phyloP scores from a whole-genome alignment of 1,284 basidiomycete genomes.

The Trichosporon ovoides region DNA sequence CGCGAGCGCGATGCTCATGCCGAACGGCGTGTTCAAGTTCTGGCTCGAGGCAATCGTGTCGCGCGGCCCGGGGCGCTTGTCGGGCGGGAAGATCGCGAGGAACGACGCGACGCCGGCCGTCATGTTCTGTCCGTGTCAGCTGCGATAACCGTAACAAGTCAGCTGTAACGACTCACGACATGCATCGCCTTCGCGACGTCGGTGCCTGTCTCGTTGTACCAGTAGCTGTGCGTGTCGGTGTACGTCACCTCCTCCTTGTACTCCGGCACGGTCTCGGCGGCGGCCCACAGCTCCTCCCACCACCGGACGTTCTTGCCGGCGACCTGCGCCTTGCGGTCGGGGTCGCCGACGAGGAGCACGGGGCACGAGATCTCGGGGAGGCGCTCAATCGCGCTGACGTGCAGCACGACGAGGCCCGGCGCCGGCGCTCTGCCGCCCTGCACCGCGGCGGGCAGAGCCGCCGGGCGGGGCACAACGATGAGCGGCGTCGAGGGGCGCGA shows the following conservation, averaged over 20 bases:
- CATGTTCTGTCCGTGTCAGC: conserved; percentile 32
- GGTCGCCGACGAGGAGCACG: conserved; percentile 37
- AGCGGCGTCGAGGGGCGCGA: conserved; percentile 28
- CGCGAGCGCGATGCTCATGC: conserved; percentile 43
- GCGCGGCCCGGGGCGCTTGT: conserved; percentile 41
- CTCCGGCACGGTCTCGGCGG: conserved; percentile 20
- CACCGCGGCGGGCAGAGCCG: conserved; percentile 24
- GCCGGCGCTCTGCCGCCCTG: conserved; percentile 15
- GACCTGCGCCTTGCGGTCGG: conserved; percentile 12
- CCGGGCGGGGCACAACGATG: conserved; percentile 30
- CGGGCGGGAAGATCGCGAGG: conserved; percentile 46
- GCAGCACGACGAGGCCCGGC: conserved; percentile 35
- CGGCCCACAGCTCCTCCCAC: conserved; percentile 45
- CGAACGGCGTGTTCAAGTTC: conserved; percentile 42
- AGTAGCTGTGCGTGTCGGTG: conserved; percentile 35
- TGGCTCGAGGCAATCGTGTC: conserved; percentile 41
- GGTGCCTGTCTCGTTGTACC: conserved; percentile 24
- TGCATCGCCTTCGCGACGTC: conserved; percentile 37
- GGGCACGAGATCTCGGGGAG: conserved; percentile 11
- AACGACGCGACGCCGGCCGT: conserved; percentile 47
- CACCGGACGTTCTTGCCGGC: conserved; percentile 19
- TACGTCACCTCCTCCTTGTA: conserved; percentile 4
- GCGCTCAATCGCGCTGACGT: conserved; percentile 23
- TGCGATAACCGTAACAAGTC: background rate
- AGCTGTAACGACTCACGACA: conserved; percentile 24